phyloP scores from a whole-genome alignment of 257 asterid genomes.

The Nicotiana undulata region DNA sequence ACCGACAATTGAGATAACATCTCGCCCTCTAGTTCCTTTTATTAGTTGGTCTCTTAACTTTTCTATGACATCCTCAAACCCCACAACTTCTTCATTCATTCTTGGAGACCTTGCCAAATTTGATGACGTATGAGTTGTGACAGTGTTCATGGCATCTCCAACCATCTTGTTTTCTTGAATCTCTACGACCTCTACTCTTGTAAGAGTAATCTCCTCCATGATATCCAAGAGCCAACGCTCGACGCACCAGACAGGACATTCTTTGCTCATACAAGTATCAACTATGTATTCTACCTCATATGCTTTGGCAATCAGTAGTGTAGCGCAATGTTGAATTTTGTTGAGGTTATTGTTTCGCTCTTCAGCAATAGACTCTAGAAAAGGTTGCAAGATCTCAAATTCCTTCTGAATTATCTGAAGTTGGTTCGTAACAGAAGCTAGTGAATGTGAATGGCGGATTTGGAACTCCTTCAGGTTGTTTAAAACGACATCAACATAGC shows the following conservation, averaged over 20 bases:
- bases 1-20: neutral
- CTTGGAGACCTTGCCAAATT: neutral
- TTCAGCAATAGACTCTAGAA: too few relatives aligned
- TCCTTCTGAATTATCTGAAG: too few relatives aligned
- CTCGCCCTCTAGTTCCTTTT: neutral
- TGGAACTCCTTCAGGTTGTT: too few relatives aligned
- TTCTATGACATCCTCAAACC: neutral
- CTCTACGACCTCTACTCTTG: neutral
- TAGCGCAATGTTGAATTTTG: too few relatives aligned
- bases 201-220: neutral
- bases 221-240: neutral
- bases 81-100: neutral
- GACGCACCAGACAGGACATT: constrained; percentile 2
- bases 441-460: too few relatives aligned
- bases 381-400: too few relatives aligned
- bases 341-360: too few relatives aligned
- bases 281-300: too few relatives aligned
- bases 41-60: neutral
- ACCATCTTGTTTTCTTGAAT: too few relatives aligned
- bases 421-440: too few relatives aligned
- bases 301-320: neutral
- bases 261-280: neutral
- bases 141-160: neutral
- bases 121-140: neutral
- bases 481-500: too few relatives aligned